Percentiles rank a stretch among this genome's conserved stretches.
phyloP scores from a whole-genome alignment of 2,329 filamentous ascomycete species.

The Monilinia fructigena region DNA sequence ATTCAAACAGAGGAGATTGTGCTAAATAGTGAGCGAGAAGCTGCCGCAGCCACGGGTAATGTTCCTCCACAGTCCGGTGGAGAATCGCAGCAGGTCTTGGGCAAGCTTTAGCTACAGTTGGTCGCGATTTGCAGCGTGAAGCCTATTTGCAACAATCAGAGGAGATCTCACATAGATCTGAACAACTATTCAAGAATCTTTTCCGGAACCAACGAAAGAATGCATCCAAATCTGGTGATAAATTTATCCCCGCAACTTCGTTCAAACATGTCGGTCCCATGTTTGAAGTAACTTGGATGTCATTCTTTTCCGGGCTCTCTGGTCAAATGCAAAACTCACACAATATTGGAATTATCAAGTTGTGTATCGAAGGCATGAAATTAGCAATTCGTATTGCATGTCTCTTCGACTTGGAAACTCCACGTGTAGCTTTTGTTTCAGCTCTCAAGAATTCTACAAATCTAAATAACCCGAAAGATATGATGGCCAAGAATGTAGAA shows the following conservation, averaged over 20 bases:
- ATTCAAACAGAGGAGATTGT: slow-evolving; percentile 92
- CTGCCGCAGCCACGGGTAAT: slow-evolving; percentile 75
- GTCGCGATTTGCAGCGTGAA: slow-evolving; percentile 86
- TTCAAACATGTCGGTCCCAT: slow-evolving; percentile 95
- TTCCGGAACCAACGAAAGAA: slow-evolving; percentile 86
- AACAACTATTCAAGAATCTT: slow-evolving; percentile 89
- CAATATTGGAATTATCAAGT: slow-evolving; percentile 84
- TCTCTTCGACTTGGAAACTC: slow-evolving; percentile 88
- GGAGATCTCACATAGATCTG: slow-evolving; percentile 72
- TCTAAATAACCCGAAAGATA: slow-evolving; percentile 90
- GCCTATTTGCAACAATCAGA: slow-evolving; percentile 94
- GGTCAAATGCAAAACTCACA: slow-evolving; percentile 91
- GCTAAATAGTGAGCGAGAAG: slow-evolving; percentile 85
- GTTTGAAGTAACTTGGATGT: slow-evolving; percentile 99
- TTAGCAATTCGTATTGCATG: slow-evolving; percentile 91
- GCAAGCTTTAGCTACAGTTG: slow-evolving; percentile 86
- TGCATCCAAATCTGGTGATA: slow-evolving; percentile 61
- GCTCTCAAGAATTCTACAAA: slow-evolving; percentile 93
- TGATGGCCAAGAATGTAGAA: slow-evolving; percentile 94
- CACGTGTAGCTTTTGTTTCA: slow-evolving; percentile 90
- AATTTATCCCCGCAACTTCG: slow-evolving; percentile 90
- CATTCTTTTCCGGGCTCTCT: slow-evolving; percentile 90
- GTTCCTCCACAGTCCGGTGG: slow-evolving; percentile 56
- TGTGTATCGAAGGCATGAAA: slow-evolving; percentile 95
- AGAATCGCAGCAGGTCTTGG: slow-evolving; percentile 78